Conservation (phyloP, 352 stramenopile species). For the Saprolegnia parasitica region DNA sequence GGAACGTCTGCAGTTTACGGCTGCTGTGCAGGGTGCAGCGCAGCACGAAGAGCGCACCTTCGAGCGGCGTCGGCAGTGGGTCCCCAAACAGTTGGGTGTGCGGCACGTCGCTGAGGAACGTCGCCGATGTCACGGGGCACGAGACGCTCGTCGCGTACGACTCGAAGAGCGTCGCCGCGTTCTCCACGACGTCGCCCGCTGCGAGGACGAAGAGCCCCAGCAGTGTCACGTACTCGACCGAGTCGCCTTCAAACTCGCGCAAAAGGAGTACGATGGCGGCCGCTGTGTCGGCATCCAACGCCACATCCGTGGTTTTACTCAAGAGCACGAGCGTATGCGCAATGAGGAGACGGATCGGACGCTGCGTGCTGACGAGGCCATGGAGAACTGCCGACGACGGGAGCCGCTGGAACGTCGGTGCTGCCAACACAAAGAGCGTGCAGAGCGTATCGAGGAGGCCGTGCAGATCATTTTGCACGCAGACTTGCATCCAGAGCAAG, state of each 20-base stretch:
- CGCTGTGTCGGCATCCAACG: not conserved
- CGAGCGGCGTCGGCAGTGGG: not conserved
- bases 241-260: not conserved
- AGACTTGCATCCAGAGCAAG: not conserved
- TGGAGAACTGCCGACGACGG: not conserved
- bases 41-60: slow-evolving; percentile 16
- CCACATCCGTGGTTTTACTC: not conserved
- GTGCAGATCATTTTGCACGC: not conserved
- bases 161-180: slow-evolving; percentile 11
- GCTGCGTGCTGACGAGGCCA: not conserved
- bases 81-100: slow-evolving; percentile 4
- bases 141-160: not conserved
- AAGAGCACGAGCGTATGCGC: slow-evolving; percentile 11
- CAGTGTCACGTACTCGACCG: slow-evolving; percentile 23
- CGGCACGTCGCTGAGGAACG: slow-evolving; percentile 13
- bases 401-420: not conserved
- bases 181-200: not conserved
- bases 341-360: slow-evolving; percentile 3
- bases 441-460: slow-evolving; percentile 2
- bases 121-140: not conserved
- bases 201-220: slow-evolving; percentile 18
- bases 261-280: not conserved
- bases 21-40: slow-evolving; percentile 5
- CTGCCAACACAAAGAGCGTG: not conserved
- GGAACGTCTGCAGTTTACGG: slow-evolving; percentile 25